Evolutionary conservation across 331 rosid species (phyloP).

Genomic region (Rosa hybrid): DNA sequence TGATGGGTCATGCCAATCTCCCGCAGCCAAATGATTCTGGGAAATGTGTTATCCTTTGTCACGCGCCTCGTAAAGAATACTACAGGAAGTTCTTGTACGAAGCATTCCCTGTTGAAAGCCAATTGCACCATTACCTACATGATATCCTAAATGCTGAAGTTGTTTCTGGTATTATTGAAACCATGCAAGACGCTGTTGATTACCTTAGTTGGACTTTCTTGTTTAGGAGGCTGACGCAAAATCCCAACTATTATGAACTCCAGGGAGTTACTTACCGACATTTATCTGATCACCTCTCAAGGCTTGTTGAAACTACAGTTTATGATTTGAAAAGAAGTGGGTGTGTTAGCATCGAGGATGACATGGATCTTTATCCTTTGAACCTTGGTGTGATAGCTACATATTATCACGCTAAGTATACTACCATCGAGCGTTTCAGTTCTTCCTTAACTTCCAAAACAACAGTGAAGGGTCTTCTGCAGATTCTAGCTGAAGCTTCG

Average conservation of each 20-base stretch:
- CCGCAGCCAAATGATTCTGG: conserved; percentile 80
- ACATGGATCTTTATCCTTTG: conserved; percentile 71
- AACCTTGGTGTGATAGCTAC: conserved; percentile 95
- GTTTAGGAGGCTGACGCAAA: conserved; percentile 93
- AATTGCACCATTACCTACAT: conserved; percentile 83
- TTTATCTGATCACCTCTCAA: conserved; percentile 92
- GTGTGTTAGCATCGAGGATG: conserved; percentile 77
- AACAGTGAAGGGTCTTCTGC: conserved; percentile 90
- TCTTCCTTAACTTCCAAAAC: conserved; percentile 81
- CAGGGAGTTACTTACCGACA: conserved; percentile 94
- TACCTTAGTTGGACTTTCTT: conserved; percentile 94
- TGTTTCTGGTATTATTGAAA: conserved; percentile 79
- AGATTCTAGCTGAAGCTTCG: conserved; percentile 78
- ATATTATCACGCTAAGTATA: conserved; percentile 81
- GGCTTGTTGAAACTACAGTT: conserved; percentile 75
- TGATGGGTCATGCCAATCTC: conserved; percentile 99
- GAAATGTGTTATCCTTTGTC: conserved; percentile 93
- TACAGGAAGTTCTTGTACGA: conserved; percentile 91
- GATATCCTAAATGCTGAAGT: conserved; percentile 87
- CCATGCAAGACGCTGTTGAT: conserved; percentile 96
- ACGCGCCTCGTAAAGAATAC: conserved; percentile 90
- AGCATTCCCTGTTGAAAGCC: conserved; percentile 95
- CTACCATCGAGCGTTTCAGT: conserved; percentile 87
- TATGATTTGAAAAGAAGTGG: conserved; percentile 82
- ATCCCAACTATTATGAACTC: conserved; percentile 91